Percentiles rank a stretch among this genome's conserved stretches.
These are phyloP conservation scores for Marasmius oreades DNA, from an alignment of 1,284 basidiomycete genomes.

Conservation along the genomic window DNA sequence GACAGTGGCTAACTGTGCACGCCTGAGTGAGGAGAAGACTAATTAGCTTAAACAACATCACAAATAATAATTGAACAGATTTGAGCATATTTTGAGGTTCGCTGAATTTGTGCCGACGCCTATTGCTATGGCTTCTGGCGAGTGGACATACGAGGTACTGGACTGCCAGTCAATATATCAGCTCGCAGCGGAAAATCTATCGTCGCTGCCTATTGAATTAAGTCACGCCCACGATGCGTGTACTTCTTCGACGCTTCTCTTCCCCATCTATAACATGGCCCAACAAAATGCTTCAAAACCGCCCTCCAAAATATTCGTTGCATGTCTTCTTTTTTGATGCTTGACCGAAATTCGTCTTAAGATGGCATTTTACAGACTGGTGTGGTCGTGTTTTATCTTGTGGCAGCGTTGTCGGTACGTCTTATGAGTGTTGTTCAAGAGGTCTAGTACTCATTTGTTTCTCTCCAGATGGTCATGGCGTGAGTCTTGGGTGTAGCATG, in stretches of 20 bases:
- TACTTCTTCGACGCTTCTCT: neutral
- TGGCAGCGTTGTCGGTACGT: conserved; percentile 79
- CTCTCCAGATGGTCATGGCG: conserved; percentile 75
- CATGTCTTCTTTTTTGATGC: conserved; percentile 7
- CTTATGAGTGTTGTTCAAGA: neutral
- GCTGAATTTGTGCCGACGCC: too few species aligned
- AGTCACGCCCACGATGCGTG: too few species aligned
- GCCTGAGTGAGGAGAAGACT: too few species aligned
- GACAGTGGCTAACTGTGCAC: conserved; percentile 16
- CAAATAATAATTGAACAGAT: too few species aligned
- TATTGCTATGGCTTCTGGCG: too few species aligned
- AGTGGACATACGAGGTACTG: too few species aligned
- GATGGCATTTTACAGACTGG: conserved; percentile 39
- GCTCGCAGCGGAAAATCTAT: too few species aligned
- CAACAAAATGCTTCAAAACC: conserved; percentile 17
- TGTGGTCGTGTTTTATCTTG: conserved; percentile 74
- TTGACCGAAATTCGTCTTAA: neutral
- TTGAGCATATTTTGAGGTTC: too few species aligned
- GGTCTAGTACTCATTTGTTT: neutral
- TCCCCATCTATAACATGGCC: conserved; percentile 10
- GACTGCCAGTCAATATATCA: too few species aligned
- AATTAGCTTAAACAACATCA: too few species aligned
- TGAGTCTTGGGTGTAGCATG: conserved; percentile 31
- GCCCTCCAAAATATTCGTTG: conserved; percentile 15
- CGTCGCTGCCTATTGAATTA: too few species aligned